Percentiles rank a stretch among this genome's conserved stretches.
Conservation (phyloP, 257 asterid genomes). For the Nyctanthes arbortristis region DNA sequence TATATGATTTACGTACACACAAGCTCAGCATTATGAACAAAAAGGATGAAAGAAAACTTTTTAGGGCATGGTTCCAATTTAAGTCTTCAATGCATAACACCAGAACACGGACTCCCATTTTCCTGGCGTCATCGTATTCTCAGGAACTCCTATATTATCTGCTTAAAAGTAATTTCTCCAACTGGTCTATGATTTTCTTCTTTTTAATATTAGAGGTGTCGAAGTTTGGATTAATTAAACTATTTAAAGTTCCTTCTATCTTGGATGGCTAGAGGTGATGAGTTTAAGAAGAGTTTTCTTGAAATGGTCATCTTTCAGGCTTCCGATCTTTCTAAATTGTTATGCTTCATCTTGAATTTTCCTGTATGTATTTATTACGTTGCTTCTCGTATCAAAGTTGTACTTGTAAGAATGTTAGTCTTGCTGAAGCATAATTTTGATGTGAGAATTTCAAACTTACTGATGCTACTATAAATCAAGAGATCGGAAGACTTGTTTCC, state of each 20-base stretch:
- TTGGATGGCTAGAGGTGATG: background rate
- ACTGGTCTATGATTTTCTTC: background rate
- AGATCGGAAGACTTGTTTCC: background rate
- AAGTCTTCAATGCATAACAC: slow-evolving; percentile 5
- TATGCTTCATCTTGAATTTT: background rate
- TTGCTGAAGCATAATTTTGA: background rate
- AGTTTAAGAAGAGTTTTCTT: slow-evolving; percentile 15
- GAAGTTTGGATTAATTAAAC: background rate
- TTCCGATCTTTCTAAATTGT: background rate
- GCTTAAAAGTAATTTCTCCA: background rate
- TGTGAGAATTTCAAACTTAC: background rate
- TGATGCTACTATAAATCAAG: slow-evolving; percentile 1
- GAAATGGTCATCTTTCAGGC: background rate
- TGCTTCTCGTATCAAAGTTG: background rate
- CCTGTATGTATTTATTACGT: background rate
- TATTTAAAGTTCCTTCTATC: slow-evolving; percentile 1
- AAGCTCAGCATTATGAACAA: slow-evolving; percentile 19
- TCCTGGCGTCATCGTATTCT: slow-evolving; percentile 13
- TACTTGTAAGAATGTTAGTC: background rate
- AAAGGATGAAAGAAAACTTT: background rate
- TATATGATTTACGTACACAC: background rate
- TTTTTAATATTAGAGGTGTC: background rate
- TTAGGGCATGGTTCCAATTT: slow-evolving; percentile 20
- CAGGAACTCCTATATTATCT: slow-evolving; percentile 4
- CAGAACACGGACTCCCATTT: background rate